Evolutionary conservation across 306 rosid genomes (phyloP).

Genomic region (Begonia fuchsioides): DNA sequence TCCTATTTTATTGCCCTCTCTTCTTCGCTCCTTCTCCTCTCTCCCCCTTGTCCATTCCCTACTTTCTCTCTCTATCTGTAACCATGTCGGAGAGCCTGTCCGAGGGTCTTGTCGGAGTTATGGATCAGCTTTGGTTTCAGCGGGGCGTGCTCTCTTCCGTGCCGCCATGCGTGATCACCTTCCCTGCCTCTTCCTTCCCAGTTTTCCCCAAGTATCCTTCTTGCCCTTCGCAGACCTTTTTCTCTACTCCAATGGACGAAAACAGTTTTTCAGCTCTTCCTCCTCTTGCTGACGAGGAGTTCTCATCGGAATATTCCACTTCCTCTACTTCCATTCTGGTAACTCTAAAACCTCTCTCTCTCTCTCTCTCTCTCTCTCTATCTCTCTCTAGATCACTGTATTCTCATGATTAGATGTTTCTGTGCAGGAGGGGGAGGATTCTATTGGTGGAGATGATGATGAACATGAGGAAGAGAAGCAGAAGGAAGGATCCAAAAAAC

Average conservation of each 20-base stretch:
- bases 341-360: not conserved
- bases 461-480: slow-evolving; percentile 7
- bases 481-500: slow-evolving; percentile 1
- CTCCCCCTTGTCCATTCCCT: slow-evolving; percentile 1
- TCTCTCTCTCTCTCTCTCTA: not conserved
- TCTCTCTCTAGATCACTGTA: too few relatives aligned
- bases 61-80: slow-evolving; percentile 3
- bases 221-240: slow-evolving; percentile 22
- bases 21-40: slow-evolving; percentile 14
- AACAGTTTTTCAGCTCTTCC: not conserved
- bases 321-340: not conserved
- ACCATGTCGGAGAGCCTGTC: slow-evolving; percentile 31
- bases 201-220: slow-evolving; percentile 17
- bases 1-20: slow-evolving; percentile 17
- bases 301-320: not conserved
- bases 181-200: slow-evolving; percentile 8
- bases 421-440: not conserved
- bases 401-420: too few relatives aligned
- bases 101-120: slow-evolving; percentile 31
- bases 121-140: slow-evolving; percentile 76
- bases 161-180: slow-evolving; percentile 18
- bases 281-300: not conserved
- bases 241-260: slow-evolving; percentile 7
- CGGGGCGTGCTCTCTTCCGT: slow-evolving; percentile 44
- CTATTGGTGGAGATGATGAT: slow-evolving; percentile 3